Evolutionary conservation across 768 basidiomycete species (phyloP).

Genomic region (Psilocybe azurescens): DNA sequence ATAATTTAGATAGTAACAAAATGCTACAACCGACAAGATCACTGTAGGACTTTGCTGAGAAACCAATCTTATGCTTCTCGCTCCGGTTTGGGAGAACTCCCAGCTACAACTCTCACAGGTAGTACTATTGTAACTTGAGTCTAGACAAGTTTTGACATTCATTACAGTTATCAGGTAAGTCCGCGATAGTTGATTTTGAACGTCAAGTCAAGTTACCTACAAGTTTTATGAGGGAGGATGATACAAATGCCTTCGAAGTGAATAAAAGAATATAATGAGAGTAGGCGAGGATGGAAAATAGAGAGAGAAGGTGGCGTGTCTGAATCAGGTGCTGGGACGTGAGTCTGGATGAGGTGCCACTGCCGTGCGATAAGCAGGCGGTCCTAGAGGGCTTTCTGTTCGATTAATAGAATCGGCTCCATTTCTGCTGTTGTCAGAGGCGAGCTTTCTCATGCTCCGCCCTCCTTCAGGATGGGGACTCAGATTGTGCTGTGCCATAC

Average conservation of each 20-base stretch:
- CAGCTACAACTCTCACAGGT: not conserved
- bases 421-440: not conserved
- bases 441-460: not conserved
- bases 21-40: no score
- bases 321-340: not conserved
- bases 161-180: no score
- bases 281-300: not conserved
- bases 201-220: no score
- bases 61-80: not conserved
- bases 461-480: not conserved
- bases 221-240: no score
- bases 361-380: slow-evolving; percentile 15
- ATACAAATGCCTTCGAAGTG: not conserved
- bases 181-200: no score
- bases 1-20: no score
- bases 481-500: not conserved
- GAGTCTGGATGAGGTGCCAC: not conserved
- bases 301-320: not conserved
- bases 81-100: not conserved
- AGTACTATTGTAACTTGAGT: no score
- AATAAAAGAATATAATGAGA: not conserved
- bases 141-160: no score
- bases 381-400: slow-evolving; percentile 1
- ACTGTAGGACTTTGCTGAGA: not conserved
- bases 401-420: not conserved